phyloP scores from a whole-genome alignment of 1,284 basidiomycete species.

The Vanrija sp. region DNA sequence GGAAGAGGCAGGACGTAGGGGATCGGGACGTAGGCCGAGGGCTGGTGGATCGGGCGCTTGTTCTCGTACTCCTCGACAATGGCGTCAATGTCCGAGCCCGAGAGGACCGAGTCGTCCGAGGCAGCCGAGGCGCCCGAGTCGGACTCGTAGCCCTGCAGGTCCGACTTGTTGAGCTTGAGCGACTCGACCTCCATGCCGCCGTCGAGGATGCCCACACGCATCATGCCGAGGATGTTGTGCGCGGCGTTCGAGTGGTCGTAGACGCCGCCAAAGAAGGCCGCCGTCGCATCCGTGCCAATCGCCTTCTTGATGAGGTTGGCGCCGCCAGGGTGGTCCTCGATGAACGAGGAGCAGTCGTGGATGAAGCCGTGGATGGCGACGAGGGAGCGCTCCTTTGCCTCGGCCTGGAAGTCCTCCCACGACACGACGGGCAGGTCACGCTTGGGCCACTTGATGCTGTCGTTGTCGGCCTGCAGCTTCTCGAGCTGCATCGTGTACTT shows the following conservation, averaged over 20 bases:
- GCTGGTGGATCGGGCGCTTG: constrained; percentile 32
- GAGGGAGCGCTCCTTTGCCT: constrained; percentile 68
- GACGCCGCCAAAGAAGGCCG: constrained; percentile 89
- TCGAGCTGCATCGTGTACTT: constrained; percentile 90
- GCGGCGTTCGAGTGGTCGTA: constrained; percentile 92
- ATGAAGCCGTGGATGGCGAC: constrained; percentile 85
- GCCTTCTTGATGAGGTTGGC: constrained; percentile 58
- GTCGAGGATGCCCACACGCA: constrained; percentile 79
- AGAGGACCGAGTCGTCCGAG: constrained; percentile 32
- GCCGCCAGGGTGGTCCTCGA: constrained; percentile 87
- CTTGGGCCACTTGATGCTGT: constrained; percentile 68
- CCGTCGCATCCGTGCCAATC: constrained; percentile 78
- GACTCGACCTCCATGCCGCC: constrained; percentile 68
- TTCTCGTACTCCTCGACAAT: constrained; percentile 6
- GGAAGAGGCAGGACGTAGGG: constrained; percentile 39
- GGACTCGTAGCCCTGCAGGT: constrained; percentile 3
- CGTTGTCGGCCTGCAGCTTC: constrained; percentile 66
- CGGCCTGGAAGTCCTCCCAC: constrained; percentile 75
- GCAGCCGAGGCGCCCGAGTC: constrained; percentile 26
- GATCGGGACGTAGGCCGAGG: constrained; percentile 36
- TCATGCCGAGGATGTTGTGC: constrained; percentile 74
- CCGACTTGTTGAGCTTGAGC: constrained; percentile 30
- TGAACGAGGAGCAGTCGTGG: constrained; percentile 77
- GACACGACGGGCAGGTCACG: constrained; percentile 69
- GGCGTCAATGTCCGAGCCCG: constrained; percentile 6